Base-by-base conservation (phyloP, 768 basidiomycete species). In the Pisolithus sp. region DNA sequence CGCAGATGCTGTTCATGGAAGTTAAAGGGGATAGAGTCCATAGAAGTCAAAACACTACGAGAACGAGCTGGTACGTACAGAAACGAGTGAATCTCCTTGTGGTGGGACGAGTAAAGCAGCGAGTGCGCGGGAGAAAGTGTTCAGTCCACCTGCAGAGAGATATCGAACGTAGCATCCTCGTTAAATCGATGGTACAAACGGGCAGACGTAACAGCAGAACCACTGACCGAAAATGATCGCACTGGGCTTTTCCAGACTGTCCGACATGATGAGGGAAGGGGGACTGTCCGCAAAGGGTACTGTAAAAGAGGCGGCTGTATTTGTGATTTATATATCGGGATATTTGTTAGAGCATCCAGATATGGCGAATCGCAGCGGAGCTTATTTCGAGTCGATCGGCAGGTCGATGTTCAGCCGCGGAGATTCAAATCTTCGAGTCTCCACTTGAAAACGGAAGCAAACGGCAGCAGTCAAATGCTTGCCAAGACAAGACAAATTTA, bases 181-280 rank as follows among this genome's bases (percentile, higher is more conserved):
- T 34, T 8, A 18, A 45, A 38, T 57, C 52, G 51, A 53, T 31
- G 46, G 42, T 34, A 12, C 43, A 53, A 46, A 44, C 44, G 53
- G 13, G 50, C 48, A 50, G 43, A 43, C 37, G 49, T 53, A 37
- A 50, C 30, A 51, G 17, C 30, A 49, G 46, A 12, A 48, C 10
- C 7, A 68, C 81, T 56, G 53, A 90, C 89, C 89, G 59, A 89
- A 84, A 57, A 92, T 83, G 59, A 92, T 76, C 38, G 78, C 89
- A 67, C 70, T 81, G 13, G 87, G 87, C 56, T 76, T 80, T 40
- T 63, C 65, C 49, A 44, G 42, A 41, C 37, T 50, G 49, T 18
- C 28, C 39, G 75, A 59, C 76, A 76, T 77, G 51, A 45, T 59
- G 50, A 47, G 48, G 48, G 50, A 38, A 46, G 47, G 12, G 36